Evolutionary conservation across 495 filamentous ascomycete genomes (phyloP).

Genomic region (Aspergillus cavernicola): DNA sequence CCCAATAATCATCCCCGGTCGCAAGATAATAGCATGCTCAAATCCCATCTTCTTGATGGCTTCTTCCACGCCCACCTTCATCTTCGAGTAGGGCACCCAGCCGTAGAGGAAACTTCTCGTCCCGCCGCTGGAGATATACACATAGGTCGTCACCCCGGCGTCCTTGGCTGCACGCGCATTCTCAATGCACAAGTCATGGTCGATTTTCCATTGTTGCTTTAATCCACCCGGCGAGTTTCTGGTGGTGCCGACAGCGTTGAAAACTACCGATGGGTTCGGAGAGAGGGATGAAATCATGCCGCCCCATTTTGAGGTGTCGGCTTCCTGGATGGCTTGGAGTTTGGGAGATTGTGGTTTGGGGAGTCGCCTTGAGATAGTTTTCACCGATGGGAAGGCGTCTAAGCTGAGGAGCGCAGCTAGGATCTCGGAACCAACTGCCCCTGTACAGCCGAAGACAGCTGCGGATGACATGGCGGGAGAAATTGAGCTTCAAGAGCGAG

Average conservation of each 20-base stretch:
- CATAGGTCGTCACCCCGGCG: constrained; percentile 47
- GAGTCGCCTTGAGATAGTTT: constrained; percentile 56
- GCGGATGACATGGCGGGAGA: constrained; percentile 21
- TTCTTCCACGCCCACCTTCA: constrained; percentile 41
- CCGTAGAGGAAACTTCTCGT: constrained; percentile 25
- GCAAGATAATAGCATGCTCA: constrained; percentile 34
- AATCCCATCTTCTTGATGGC: constrained; percentile 35
- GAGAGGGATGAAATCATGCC: constrained; percentile 29
- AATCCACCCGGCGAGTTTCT: constrained; percentile 41
- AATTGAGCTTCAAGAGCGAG: too few species aligned
- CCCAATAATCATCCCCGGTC: constrained; percentile 39
- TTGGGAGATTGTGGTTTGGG: constrained; percentile 44
- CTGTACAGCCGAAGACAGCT: constrained; percentile 54
- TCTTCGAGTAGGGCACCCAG: constrained; percentile 34
- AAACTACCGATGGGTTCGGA: constrained; percentile 30
- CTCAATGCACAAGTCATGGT: constrained; percentile 45
- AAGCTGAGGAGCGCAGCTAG: constrained; percentile 49
- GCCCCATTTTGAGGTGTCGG: constrained; percentile 34
- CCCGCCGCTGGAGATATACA: constrained; percentile 43
- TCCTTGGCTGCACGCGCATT: constrained; percentile 47
- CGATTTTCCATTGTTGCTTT: constrained; percentile 48
- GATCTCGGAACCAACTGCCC: constrained; percentile 55
- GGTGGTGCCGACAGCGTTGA: constrained; percentile 48
- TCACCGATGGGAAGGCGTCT: constrained; percentile 41
- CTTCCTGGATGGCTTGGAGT: constrained; percentile 34